A percentile compares a stretch with the other conserved stretches of the same genome.
Evolutionary conservation across 371 early-diverging fungal species (phyloP).

Genomic region (Lichtheimia hyalospora): DNA sequence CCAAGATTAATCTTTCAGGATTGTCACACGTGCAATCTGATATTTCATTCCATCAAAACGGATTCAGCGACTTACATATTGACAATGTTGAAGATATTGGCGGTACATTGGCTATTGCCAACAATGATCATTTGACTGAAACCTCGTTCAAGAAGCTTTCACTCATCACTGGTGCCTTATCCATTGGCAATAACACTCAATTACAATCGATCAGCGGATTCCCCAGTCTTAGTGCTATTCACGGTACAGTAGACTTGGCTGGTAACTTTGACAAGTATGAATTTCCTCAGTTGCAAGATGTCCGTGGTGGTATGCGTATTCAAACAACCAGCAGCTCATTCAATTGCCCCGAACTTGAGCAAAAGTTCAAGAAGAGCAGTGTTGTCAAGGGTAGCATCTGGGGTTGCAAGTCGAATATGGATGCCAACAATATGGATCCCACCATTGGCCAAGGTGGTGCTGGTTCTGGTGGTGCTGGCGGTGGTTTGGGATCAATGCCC

Average conservation of each 20-base stretch:
- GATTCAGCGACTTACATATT: slow-evolving; percentile 30
- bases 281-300: slow-evolving; percentile 46
- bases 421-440: slow-evolving; percentile 32
- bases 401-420: slow-evolving; percentile 44
- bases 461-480: not conserved
- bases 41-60: slow-evolving; percentile 57
- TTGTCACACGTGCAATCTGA: slow-evolving; percentile 37
- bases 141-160: slow-evolving; percentile 49
- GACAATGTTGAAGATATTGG: slow-evolving; percentile 45
- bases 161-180: slow-evolving; percentile 53
- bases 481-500: not conserved
- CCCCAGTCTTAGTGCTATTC: slow-evolving; percentile 41
- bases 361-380: slow-evolving; percentile 32
- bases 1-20: slow-evolving; percentile 29
- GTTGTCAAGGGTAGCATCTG: slow-evolving; percentile 47
- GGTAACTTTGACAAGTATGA: slow-evolving; percentile 46
- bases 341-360: slow-evolving; percentile 34
- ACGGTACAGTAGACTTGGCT: slow-evolving; percentile 54
- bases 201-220: slow-evolving; percentile 50
- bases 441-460: slow-evolving; percentile 33
- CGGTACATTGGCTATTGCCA: slow-evolving; percentile 53
- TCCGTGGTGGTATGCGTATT: slow-evolving; percentile 53
- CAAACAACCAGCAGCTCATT: slow-evolving; percentile 42
- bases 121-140: slow-evolving; percentile 49
- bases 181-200: slow-evolving; percentile 59